A percentile compares a stretch with the other conserved stretches of the same genome.
phyloP scores from a whole-genome alignment of 495 filamentous ascomycete genomes.

The Trichoderma asperelloides region DNA sequence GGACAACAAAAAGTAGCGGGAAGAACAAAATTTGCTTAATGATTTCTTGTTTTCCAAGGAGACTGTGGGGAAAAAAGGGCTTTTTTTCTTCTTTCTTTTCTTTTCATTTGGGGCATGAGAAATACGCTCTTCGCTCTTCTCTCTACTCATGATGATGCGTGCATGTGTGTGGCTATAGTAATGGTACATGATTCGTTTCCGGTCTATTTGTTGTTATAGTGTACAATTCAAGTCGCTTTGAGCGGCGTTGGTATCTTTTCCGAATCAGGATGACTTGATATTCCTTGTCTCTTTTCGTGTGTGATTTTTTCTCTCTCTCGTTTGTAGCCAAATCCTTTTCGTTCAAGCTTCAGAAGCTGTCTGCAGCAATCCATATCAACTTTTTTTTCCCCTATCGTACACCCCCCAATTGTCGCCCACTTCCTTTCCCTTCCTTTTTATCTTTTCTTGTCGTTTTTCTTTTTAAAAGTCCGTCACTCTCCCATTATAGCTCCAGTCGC shows the following conservation, averaged over 20 bases:
- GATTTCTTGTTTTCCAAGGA: background rate
- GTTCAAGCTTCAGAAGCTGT: too few species aligned
- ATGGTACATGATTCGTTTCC: background rate
- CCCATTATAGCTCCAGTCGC: constrained; percentile 96
- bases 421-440: background rate
- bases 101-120: background rate
- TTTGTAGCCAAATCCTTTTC: background rate
- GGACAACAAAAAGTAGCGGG: too few species aligned
- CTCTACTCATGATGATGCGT: background rate
- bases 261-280: background rate
- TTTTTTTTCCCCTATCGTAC: too few species aligned
- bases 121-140: background rate
- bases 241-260: background rate
- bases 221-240: background rate
- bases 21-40: too few species aligned
- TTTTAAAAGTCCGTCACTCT: constrained; percentile 85
- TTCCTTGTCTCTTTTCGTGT: background rate
- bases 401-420: too few species aligned
- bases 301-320: background rate
- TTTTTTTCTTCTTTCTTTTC: background rate
- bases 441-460: background rate
- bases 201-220: background rate
- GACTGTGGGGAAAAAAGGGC: background rate
- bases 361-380: too few species aligned
- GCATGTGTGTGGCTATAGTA: background rate